Evolutionary conservation across 2,329 filamentous ascomycete species (phyloP), one percentile per base, ranked within the genome.

Genomic region (Curvularia sp.): DNA sequence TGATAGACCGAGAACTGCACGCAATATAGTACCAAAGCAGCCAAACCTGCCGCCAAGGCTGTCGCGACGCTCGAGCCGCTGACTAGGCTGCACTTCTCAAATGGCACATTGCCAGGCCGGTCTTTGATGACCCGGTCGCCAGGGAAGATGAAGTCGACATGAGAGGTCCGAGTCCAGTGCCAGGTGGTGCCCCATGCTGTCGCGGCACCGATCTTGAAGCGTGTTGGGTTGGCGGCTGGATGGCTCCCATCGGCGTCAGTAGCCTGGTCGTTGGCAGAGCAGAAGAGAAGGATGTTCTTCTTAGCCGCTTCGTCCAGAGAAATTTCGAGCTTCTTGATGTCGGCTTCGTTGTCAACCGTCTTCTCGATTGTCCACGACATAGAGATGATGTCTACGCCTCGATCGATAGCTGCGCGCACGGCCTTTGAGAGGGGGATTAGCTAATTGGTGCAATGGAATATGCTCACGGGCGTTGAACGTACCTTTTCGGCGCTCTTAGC

Each of bases 111-210:
- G 18, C 38, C 38, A 18, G 38, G 38, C 7, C 38, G 38, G 38
- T 41, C 38, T 41, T 41, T 41, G 18, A 41, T 41, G n/a, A 41
- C 38, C 38, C 38, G 38, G 38, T 41, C 38, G 38, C 38, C 38
- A 41, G 38, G 38, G 38, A 41, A 41, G 38, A 41, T 41, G 38
- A 41, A 41, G 38, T 41, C 38, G 38, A 41, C 38, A 41, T 41
- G 38, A 5, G 38, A 41, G 38, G 38, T n/a, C 38, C 38, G 38
- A 41, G 38, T 41, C 38, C 38, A 41, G 38, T n/a, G 38, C 38
- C 38, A 41, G 38, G 38, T n/a, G 38, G 38, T 41, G 38, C 38
- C 38, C 38, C 38, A 41, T 41, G 38, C 18, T 41, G 38, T 41
- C 38, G 38, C 38, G 38, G 38, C 38, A 41, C 38, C 38, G 7